phyloP scores from a whole-genome alignment of 495 filamentous ascomycete genomes.

The Halenospora varia region DNA sequence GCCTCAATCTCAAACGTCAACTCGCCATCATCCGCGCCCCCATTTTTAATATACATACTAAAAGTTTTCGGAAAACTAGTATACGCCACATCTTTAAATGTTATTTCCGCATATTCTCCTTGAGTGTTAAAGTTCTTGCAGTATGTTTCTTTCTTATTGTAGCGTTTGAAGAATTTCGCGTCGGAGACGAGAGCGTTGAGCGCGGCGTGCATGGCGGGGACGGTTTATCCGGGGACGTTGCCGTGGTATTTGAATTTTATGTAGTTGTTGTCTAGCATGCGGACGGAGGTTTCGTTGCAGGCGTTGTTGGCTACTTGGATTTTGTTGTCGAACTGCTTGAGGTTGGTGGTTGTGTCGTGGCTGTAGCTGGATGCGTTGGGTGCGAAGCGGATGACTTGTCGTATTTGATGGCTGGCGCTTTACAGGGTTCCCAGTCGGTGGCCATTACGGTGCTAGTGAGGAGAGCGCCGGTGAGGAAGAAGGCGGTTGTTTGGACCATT shows the following conservation, averaged over 20 bases:
- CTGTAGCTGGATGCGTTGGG: neutral
- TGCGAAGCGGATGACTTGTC: neutral
- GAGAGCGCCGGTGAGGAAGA: no score
- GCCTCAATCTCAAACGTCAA: neutral
- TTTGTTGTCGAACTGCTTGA: neutral
- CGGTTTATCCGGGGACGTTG: neutral
- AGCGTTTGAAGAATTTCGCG: neutral
- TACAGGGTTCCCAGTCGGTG: neutral
- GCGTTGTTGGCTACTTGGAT: neutral
- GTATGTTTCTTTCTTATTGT: neutral
- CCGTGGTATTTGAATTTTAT: neutral
- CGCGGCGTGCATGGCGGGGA: neutral
- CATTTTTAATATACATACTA: neutral
- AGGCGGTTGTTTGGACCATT: no score
- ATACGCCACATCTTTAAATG: neutral
- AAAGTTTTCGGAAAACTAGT: neutral
- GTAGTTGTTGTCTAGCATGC: neutral
- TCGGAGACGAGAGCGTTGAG: neutral
- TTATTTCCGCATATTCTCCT: neutral
- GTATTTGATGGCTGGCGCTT: neutral
- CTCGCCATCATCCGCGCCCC: neutral
- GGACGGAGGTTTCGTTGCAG: neutral
- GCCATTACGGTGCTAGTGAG: neutral
- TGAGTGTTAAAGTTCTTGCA: neutral
- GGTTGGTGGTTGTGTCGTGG: neutral